Evolutionary conservation across 192 early-diverging fungal genomes (phyloP), one percentile per base, ranked within the genome.

Genomic region (Ramicandelaber brevisporus): DNA sequence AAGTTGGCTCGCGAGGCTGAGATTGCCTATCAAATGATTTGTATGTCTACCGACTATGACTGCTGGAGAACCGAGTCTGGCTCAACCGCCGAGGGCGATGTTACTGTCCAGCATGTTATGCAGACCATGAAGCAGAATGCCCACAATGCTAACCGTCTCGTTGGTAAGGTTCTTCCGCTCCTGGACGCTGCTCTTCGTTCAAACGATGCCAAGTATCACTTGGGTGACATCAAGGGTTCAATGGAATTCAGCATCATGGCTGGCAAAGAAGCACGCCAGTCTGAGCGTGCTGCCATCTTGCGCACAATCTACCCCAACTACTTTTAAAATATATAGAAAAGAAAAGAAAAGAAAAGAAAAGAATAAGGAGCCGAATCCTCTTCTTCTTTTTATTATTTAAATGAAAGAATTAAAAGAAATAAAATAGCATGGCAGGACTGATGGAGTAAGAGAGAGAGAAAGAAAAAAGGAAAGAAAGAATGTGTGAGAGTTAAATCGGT

Each of bases 21-120:
- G 59, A 85, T 99, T 44, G 83, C 78, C 8, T 99, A 99, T 44
- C 81, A 89, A 39, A 80, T 93, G 68, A 64, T 99, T 18, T 99
- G 93, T 62, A 99, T 99, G 93, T 73, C 78, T 18, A 99, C 93
- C 18, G 93, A 99, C 62, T 99, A 96, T 44, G 93, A 99, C 46
- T 73, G 70, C 48, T 82, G 78, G 78, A 65, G 64, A 40, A n/a
- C n/a, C n/a, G n/a, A n/a, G n/a, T n/a, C n/a, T n/a, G n/a, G n/a
- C n/a, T n/a, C n/a, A n/a, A 59, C 65, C 32, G 52, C 61, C 5
- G 73, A 73, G 29, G 85, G 79, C 36, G 56, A 68, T 6, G 93
- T 99, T 23, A 74, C 70, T 5, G 77, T 82, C 8, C 70, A 78
- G 31, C 63, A 64, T 30, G 80, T 85, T 22, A 72, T 99, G 57